Conservation (phyloP, 2,329 filamentous ascomycete species). For the Zymoseptoria pseudotritici region DNA sequence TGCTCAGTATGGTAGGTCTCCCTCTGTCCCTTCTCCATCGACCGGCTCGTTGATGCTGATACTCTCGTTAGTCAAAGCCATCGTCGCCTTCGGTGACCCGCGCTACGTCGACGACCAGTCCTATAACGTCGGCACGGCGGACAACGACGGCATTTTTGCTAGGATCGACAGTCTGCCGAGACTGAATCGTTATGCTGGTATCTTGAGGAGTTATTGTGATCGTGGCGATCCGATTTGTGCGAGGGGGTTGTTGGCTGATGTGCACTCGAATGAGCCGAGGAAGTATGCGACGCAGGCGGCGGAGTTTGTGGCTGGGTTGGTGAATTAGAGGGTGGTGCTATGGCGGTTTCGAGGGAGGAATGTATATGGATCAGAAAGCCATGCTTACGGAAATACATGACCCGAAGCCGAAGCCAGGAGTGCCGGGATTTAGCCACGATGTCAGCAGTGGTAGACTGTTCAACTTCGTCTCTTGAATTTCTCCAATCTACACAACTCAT, state of each 20-base stretch:
- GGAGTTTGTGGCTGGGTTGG: slow-evolving; percentile 13
- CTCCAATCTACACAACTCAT: not conserved
- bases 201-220: slow-evolving; percentile 20
- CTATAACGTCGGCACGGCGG: slow-evolving; percentile 28
- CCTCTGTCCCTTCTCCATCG: not conserved
- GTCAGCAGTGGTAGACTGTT: not conserved
- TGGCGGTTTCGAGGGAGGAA: too few relatives aligned
- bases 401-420: too few relatives aligned
- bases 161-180: slow-evolving; percentile 8
- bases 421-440: not conserved
- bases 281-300: slow-evolving; percentile 16
- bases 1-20: slow-evolving; percentile 21
- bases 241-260: slow-evolving; percentile 9
- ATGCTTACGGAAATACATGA: too few relatives aligned
- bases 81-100: slow-evolving; percentile 34
- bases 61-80: slow-evolving; percentile 23
- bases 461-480: not conserved
- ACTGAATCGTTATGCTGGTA: slow-evolving; percentile 15
- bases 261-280: slow-evolving; percentile 12
- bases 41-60: not conserved
- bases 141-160: slow-evolving; percentile 23
- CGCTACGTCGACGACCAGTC: slow-evolving; percentile 23
- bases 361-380: too few relatives aligned
- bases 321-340: not conserved
- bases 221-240: slow-evolving; percentile 19